Evolutionary conservation across 1,284 basidiomycete species (phyloP), one percentile per base, ranked within the genome.

Genomic region (Garcileccinum viscosum): DNA sequence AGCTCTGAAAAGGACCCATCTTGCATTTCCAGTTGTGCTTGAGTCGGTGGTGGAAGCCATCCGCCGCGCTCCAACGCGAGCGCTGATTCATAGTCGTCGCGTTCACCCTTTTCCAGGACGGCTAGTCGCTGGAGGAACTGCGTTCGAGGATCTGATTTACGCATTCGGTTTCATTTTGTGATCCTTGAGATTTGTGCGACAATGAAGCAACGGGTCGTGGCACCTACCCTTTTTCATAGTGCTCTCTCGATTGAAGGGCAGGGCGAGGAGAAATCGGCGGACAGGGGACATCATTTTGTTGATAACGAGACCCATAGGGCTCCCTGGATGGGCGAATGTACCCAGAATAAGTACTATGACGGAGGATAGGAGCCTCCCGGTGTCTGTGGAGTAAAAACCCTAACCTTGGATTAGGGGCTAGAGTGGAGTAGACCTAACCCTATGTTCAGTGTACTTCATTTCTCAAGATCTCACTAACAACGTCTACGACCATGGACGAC

Each of bases 401-500:
- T 61, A 61, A 61, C 59, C 59, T 37, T 35, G 27, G 1, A 15
- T 17, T n/a, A 35, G 59, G 59, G 33, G n/a, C 27, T 53, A 17
- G 5, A 17, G 4, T 40, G 8, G 15, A 3, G 7, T 22, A 33
- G 58, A 59, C 58, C 56, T 59, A 59, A 59, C 32, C 53, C 30
- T 19, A 56, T 32, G 14, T 56, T 56, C 9, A 17, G 53, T 27
- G 30, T 59, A 61, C 24, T 33, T 5, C 32, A 11, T 47, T n/a
- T n/a, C n/a, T 27, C n/a, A n/a, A n/a, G n/a, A 19, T 15, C 22
- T 59, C 58, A 30, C 32, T 22, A 22, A n/a, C 9, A 32, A 44
- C 32, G 14, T 33, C 30, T 22, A 7, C 22, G 15, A 56, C 30
- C 2, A 76, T 76, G 77, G 77, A 76, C 7, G 77, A 79, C 24